A percentile compares a stretch with the other conserved stretches of the same genome.
These are phyloP conservation scores for Metschnikowia kunwiensis DNA, from an alignment of 805 yeast genomes.

Conservation along the genomic window DNA sequence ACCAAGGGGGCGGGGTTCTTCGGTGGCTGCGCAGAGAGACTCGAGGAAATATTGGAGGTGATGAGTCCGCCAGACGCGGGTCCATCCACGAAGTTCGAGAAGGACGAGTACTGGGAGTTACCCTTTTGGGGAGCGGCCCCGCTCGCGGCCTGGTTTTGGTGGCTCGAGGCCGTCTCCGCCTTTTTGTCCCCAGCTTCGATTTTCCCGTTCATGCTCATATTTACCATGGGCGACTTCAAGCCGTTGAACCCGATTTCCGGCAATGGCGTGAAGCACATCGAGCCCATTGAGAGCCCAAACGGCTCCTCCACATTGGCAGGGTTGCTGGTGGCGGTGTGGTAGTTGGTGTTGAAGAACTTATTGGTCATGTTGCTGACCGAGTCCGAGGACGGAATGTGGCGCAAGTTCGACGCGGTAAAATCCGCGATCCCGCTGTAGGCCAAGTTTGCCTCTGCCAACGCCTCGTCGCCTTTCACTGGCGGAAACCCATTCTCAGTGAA, in stretches of 20 bases:
- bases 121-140: not conserved
- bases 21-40: conserved; percentile 1
- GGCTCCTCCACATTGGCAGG: conserved; percentile 22
- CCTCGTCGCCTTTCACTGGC: not conserved
- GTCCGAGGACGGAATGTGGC: conserved; percentile 31
- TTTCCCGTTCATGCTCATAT: not conserved
- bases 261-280: not conserved
- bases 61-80: too few species aligned
- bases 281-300: not conserved
- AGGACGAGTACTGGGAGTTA: not conserved
- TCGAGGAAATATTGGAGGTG: too few species aligned
- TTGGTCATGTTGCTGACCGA: conserved; percentile 32
- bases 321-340: conserved; percentile 17
- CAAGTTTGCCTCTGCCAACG: not conserved
- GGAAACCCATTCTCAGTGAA: not conserved
- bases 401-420: conserved; percentile 6
- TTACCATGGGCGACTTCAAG: not conserved
- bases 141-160: not conserved
- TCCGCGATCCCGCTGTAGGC: not conserved
- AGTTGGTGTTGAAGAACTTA: conserved; percentile 32
- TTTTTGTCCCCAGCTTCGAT: not conserved
- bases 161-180: too few species aligned
- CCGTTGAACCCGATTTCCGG: not conserved
- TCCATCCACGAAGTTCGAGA: conserved; percentile 20
- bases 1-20: conserved; percentile 2